Percentiles rank a stretch among this genome's conserved stretches.
Conservation (phyloP, 495 filamentous ascomycete genomes). For the Neurospora cerealis region DNA sequence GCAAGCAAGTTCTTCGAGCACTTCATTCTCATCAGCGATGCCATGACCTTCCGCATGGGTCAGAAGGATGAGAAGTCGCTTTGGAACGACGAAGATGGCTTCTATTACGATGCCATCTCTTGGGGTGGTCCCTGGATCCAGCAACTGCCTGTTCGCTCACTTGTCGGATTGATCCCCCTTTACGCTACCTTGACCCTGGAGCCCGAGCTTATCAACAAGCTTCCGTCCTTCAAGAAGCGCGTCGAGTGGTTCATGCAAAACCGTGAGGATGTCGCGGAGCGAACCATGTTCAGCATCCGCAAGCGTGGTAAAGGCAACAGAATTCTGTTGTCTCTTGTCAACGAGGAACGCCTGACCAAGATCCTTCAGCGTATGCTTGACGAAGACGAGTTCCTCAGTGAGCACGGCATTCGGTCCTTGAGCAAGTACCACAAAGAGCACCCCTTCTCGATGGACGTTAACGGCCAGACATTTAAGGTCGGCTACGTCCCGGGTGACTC, state of each 20-base stretch:
- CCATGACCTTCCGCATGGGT: constrained; percentile 82
- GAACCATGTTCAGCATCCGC: constrained; percentile 86
- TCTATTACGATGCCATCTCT: constrained; percentile 97
- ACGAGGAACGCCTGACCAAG: constrained; percentile 73
- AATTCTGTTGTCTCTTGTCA: constrained; percentile 78
- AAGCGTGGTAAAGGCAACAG: constrained; percentile 81
- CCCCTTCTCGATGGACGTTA: constrained; percentile 92
- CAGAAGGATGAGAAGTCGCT: constrained; percentile 68
- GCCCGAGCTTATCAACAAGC: constrained; percentile 82
- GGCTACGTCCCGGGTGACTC: constrained; percentile 90
- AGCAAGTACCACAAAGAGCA: constrained; percentile 88
- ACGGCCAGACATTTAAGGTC: constrained; percentile 81
- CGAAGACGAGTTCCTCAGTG: constrained; percentile 83
- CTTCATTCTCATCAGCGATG: constrained; percentile 94
- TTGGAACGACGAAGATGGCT: constrained; percentile 92
- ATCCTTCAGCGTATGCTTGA: constrained; percentile 88
- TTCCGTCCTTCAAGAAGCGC: constrained; percentile 88
- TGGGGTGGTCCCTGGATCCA: constrained; percentile 89
- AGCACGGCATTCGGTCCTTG: constrained; percentile 85
- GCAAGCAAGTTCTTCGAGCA: constrained; percentile 98
- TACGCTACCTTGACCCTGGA: constrained; percentile 88
- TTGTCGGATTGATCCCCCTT: constrained; percentile 87
- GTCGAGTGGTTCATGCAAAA: constrained; percentile 90
- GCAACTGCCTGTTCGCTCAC: constrained; percentile 80
- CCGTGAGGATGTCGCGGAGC: constrained; percentile 70